Base-by-base conservation (phyloP, 2,329 filamentous ascomycete genomes). In the Mycosphaerella arachidis region DNA sequence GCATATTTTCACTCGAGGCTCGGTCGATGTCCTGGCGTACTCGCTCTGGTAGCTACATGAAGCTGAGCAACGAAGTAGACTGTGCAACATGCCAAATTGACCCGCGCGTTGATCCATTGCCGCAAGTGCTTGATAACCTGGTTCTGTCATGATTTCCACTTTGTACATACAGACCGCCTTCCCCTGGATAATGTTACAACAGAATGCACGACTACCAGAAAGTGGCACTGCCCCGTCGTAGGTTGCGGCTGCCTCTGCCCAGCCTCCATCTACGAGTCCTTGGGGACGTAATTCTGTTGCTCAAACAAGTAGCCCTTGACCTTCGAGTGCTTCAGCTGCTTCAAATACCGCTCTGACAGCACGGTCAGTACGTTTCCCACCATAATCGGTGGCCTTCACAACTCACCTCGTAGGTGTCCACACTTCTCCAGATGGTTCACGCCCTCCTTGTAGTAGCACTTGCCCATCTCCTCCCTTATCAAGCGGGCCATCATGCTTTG, bases 361-460 rank as follows among this genome's bases (percentile, higher is more conserved):
- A 24, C 27, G 60, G 50, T 64, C 56, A 62, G 57, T 1, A 33
- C 4, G 31, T 35, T 12, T 50, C 5, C 37, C 43, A 43, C 40
- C 40, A 33, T 6, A 16, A n/a, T 16, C 40, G 8, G 16, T 6
- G 13, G 16, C 9, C 40, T 16, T 35, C 30, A 29, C 24, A 35
- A 79, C 88, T 82, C 75, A 94, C 90, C 90, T 88, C 90, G 83
- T 77, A 93, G 76, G 70, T 84, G 80, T 66, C 89, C 90, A 76
- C 90, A 94, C 79, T 93, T 94, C 82, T 93, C 90, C 75, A 94
- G 77, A 75, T 94, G 90, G 76, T 94, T 94, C 67, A 92, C 89
- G 58, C 90, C 91, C 78, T 94, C 89, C 68, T 85, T 82, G 76
- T 86, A 85, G 78, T 94, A 94, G 81, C 90, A 94, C 80, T 91